Evolutionary conservation across 1,284 basidiomycete genomes (phyloP).

Genomic region (Xerocomus minutiporus): DNA sequence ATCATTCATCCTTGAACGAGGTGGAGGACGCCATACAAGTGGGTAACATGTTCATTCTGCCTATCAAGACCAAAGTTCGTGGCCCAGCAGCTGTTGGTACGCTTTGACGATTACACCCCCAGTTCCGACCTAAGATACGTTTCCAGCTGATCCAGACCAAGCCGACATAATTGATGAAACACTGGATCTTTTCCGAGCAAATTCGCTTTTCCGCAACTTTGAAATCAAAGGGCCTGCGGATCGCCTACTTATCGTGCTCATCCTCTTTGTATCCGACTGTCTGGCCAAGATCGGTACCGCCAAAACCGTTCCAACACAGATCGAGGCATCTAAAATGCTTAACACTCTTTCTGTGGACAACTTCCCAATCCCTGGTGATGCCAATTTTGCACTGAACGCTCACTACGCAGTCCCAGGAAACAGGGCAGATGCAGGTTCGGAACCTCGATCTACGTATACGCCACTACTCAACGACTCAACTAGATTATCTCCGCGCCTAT

Average conservation of each 20-base stretch:
- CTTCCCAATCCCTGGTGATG: slow-evolving; percentile 94
- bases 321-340: slow-evolving; percentile 86
- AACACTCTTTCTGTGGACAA: slow-evolving; percentile 90
- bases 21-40: slow-evolving; percentile 76
- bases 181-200: slow-evolving; percentile 96
- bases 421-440: slow-evolving; percentile 80
- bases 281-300: slow-evolving; percentile 79
- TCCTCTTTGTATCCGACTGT: slow-evolving; percentile 98
- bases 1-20: slow-evolving; percentile 95
- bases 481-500: slow-evolving; percentile 88
- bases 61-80: slow-evolving; percentile 87
- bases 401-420: slow-evolving; percentile 83
- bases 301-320: slow-evolving; percentile 64
- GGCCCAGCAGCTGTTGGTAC: slow-evolving; percentile 86
- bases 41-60: slow-evolving; percentile 88
- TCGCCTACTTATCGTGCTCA: slow-evolving; percentile 93
- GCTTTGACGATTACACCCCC: slow-evolving; percentile 16
- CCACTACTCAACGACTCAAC: slow-evolving; percentile 1
- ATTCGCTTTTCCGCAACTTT: slow-evolving; percentile 99
- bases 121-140: slow-evolving; percentile 3
- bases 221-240: slow-evolving; percentile 99
- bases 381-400: slow-evolving; percentile 89
- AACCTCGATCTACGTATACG: neutral
- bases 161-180: slow-evolving; percentile 96
- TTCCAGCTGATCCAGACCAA: slow-evolving; percentile 67